phyloP scores from a whole-genome alignment of 257 asterid genomes.

The Primulina huaijiensis region DNA sequence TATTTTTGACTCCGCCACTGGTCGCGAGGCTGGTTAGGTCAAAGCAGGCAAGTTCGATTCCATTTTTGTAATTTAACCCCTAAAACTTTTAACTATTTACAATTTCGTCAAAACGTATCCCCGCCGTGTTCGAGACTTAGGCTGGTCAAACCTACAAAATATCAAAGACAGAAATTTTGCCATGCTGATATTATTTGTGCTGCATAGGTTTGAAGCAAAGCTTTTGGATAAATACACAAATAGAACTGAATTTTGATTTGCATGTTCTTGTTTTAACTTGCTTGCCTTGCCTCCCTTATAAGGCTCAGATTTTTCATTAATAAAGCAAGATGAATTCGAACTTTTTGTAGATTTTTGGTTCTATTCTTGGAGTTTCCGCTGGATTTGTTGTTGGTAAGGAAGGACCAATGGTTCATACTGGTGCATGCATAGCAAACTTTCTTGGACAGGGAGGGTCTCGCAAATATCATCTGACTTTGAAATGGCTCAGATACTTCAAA shows the following conservation, averaged over 20 bases:
- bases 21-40: too few species aligned
- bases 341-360: conserved; percentile 73
- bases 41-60: too few species aligned
- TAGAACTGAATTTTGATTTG: neutral
- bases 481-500: conserved; percentile 86
- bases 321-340: conserved; percentile 12
- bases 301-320: neutral
- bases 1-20: too few species aligned
- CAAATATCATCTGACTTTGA: conserved; percentile 90
- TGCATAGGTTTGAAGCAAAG: too few species aligned
- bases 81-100: too few species aligned
- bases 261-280: neutral
- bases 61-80: too few species aligned
- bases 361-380: conserved; percentile 92
- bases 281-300: neutral
- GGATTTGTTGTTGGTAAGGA: conserved; percentile 98
- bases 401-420: conserved; percentile 99
- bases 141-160: too few species aligned
- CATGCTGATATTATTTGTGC: too few species aligned
- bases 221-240: too few species aligned
- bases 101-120: too few species aligned
- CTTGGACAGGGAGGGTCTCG: conserved; percentile 99
- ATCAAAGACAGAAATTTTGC: too few species aligned
- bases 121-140: too few species aligned
- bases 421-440: conserved; percentile 93